These are phyloP conservation scores for Hypoxylon rubiginosum DNA, from an alignment of 2,329 filamentous ascomycete genomes.

Conservation along the genomic window DNA sequence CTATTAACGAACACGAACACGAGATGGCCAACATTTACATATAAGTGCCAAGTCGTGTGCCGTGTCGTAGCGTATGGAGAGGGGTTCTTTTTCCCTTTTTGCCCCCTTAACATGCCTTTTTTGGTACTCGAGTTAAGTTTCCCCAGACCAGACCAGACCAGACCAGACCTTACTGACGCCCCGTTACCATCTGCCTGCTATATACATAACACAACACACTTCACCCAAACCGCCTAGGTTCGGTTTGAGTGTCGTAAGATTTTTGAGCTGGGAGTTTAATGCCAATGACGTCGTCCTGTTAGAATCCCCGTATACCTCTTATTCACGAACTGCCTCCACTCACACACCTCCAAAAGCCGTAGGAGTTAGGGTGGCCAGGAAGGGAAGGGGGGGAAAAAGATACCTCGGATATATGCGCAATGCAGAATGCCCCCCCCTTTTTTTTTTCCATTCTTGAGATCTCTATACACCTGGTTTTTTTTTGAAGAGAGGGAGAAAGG, in stretches of 20 bases:
- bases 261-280: too few relatives aligned
- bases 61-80: not conserved
- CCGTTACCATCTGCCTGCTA: not conserved
- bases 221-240: too few relatives aligned
- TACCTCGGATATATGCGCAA: slow-evolving; percentile 20
- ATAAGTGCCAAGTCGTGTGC: not conserved
- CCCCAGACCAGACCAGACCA: not conserved
- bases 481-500: not conserved
- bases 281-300: too few relatives aligned
- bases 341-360: not conserved
- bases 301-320: too few relatives aligned
- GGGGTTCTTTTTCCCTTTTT: not conserved
- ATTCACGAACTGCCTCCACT: not conserved
- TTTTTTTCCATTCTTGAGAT: slow-evolving; percentile 8
- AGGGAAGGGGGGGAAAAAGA: not conserved
- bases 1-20: not conserved
- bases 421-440: slow-evolving; percentile 19
- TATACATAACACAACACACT: too few relatives aligned
- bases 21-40: not conserved
- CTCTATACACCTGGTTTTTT: slow-evolving; percentile 25
- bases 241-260: too few relatives aligned
- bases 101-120: not conserved
- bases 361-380: not conserved
- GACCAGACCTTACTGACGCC: not conserved
- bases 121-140: not conserved